Evolutionary conservation across 1,284 basidiomycete species (phyloP).

Genomic region (Cryptococcus floricola): DNA sequence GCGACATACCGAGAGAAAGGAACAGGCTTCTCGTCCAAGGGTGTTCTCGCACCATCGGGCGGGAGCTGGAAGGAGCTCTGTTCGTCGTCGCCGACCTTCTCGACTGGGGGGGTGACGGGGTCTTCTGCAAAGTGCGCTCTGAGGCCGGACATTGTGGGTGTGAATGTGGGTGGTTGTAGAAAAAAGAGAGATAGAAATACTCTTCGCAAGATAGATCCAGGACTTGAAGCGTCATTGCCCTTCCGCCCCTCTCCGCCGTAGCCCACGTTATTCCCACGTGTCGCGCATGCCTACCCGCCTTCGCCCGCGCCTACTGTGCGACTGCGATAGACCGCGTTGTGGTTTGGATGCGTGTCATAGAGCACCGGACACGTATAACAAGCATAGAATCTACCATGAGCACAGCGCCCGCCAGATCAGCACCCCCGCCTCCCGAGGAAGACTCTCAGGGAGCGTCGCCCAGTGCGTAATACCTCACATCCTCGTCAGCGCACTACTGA

Average conservation of each 20-base stretch:
- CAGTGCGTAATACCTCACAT: constrained; percentile 26
- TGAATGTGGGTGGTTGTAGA: neutral
- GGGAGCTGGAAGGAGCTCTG: neutral
- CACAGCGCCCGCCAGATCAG: constrained; percentile 30
- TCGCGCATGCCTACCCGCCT: too few relatives aligned
- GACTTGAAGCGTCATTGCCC: neutral
- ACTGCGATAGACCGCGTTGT: too few relatives aligned
- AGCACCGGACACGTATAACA: neutral
- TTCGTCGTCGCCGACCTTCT: constrained; percentile 14
- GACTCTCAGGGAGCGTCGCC: constrained; percentile 40
- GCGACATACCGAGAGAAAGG: constrained; percentile 42
- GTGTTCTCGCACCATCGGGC: constrained; percentile 3
- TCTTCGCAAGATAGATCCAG: neutral
- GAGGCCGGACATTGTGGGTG: constrained; percentile 17
- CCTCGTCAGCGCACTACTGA: neutral
- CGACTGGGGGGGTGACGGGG: constrained; percentile 20
- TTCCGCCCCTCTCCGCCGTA: neutral
- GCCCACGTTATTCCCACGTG: too few relatives aligned
- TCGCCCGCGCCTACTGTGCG: too few relatives aligned
- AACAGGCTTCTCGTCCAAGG: constrained; percentile 24
- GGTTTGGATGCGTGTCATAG: too few relatives aligned
- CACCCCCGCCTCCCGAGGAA: constrained; percentile 40
- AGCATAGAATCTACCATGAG: constrained; percentile 16
- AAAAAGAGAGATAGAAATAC: neutral
- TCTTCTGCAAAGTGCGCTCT: constrained; percentile 26